Evolutionary conservation across 169 alveolate species (phyloP).

Genomic region (Plasmodium relictum): DNA sequence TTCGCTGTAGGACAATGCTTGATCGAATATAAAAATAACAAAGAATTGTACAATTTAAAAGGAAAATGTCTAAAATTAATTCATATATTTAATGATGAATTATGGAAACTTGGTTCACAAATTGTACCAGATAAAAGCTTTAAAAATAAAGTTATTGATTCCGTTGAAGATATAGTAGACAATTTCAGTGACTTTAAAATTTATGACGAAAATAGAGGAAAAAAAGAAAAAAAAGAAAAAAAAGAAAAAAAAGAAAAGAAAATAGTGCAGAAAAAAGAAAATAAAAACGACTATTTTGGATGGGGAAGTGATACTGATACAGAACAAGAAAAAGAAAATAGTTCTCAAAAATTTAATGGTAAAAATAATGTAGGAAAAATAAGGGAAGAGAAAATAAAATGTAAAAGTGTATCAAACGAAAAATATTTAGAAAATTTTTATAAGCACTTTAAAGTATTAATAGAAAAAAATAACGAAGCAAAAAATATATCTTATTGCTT

Average conservation of each 20-base stretch:
- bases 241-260: background rate
- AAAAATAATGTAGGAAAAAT: background rate
- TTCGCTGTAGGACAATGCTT: slow-evolving; percentile 42
- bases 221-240: background rate
- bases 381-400: slow-evolving; percentile 11
- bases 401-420: slow-evolving; percentile 7
- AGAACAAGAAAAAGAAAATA: slow-evolving; percentile 3
- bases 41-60: slow-evolving; percentile 37
- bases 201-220: slow-evolving; percentile 43
- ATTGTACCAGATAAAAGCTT: slow-evolving; percentile 54
- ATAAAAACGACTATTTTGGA: background rate
- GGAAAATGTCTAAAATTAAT: slow-evolving; percentile 71
- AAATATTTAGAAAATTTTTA: slow-evolving; percentile 49
- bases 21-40: slow-evolving; percentile 60
- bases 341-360: background rate
- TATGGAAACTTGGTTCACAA: slow-evolving; percentile 66
- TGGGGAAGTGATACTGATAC: slow-evolving; percentile 3
- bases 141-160: slow-evolving; percentile 51
- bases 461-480: slow-evolving; percentile 5
- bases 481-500: background rate
- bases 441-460: slow-evolving; percentile 36
- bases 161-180: slow-evolving; percentile 58
- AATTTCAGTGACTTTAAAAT: slow-evolving; percentile 33
- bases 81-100: slow-evolving; percentile 76
- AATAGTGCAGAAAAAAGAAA: background rate